phyloP scores from a whole-genome alignment of 768 basidiomycete species.

The Kwoniella sp. region DNA sequence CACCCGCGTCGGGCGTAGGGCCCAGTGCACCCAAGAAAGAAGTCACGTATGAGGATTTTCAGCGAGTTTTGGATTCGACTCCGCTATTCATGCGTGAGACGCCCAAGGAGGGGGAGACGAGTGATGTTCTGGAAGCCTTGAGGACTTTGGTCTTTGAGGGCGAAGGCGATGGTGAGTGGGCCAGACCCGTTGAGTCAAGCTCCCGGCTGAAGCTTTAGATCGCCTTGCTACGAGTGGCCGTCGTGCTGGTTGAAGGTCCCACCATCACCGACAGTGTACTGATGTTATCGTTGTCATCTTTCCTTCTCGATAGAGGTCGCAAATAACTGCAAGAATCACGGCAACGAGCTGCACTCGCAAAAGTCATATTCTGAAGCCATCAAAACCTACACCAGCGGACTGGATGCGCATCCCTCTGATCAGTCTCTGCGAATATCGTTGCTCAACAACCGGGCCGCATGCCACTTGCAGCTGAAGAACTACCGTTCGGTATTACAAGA shows the following conservation, averaged over 20 bases:
- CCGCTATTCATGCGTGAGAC: slow-evolving; percentile 93
- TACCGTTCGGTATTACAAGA: slow-evolving; percentile 83
- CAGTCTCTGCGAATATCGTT: slow-evolving; percentile 61
- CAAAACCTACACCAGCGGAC: slow-evolving; percentile 84
- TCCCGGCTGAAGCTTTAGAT: no score
- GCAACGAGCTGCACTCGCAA: slow-evolving; percentile 89
- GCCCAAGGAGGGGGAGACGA: slow-evolving; percentile 69
- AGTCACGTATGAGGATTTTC: slow-evolving; percentile 44
- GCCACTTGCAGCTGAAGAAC: slow-evolving; percentile 87
- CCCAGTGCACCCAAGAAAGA: slow-evolving; percentile 34
- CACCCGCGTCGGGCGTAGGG: slow-evolving; percentile 6
- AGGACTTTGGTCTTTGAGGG: slow-evolving; percentile 86
- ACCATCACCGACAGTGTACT: background rate
- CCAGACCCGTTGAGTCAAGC: no score
- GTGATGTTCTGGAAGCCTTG: slow-evolving; percentile 73
- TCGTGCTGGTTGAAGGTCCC: background rate
- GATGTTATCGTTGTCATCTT: no score
- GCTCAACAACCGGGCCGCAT: slow-evolving; percentile 86
- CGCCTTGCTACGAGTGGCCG: no score
- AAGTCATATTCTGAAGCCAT: slow-evolving; percentile 84
- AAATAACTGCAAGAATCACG: slow-evolving; percentile 89
- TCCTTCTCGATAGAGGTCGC: slow-evolving; percentile 69
- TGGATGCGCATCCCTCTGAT: slow-evolving; percentile 80
- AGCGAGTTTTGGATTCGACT: slow-evolving; percentile 63
- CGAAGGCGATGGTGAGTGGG: slow-evolving; percentile 81